phyloP scores from a whole-genome alignment of 179 eudicot species.

The Beta macrorhiza region DNA sequence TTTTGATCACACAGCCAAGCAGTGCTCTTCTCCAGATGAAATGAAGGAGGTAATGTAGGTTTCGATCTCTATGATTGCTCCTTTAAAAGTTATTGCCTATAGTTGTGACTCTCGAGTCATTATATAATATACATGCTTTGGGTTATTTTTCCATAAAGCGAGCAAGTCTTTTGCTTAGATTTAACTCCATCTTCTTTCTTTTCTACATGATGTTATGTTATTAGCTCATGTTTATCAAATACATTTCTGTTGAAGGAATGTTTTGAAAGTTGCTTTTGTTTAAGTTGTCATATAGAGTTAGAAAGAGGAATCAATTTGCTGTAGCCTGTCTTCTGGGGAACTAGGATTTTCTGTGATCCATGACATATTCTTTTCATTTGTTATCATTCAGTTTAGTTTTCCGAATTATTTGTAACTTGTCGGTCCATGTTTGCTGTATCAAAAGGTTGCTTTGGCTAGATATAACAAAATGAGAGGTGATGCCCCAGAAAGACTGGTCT shows the following conservation, averaged over 20 bases:
- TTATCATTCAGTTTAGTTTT: too few relatives aligned
- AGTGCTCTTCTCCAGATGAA: constrained; percentile 80
- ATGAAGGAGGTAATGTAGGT: constrained; percentile 74
- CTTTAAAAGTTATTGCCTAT: background rate
- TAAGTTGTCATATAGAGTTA: background rate
- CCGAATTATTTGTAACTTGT: background rate
- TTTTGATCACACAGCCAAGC: constrained; percentile 81
- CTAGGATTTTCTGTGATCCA: background rate
- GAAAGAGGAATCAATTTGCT: background rate
- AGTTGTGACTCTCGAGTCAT: too few relatives aligned
- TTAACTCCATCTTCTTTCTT: too few relatives aligned
- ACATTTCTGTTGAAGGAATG: background rate
- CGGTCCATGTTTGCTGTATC: background rate
- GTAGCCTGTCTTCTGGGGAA: background rate
- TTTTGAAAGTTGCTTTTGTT: background rate
- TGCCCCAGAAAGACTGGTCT: constrained; percentile 94
- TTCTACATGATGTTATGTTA: background rate
- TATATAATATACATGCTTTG: background rate
- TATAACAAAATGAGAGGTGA: constrained; percentile 78
- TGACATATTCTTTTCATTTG: background rate
- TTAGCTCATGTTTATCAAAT: background rate
- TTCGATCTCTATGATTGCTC: constrained; percentile 1
- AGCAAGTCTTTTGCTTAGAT: too few relatives aligned
- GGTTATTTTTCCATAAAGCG: too few relatives aligned
- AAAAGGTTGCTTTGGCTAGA: constrained; percentile 73